Percentiles rank a stretch among this genome's conserved stretches.
Conservation (phyloP, 257 asterid genomes). For the Mentha longifolia region DNA sequence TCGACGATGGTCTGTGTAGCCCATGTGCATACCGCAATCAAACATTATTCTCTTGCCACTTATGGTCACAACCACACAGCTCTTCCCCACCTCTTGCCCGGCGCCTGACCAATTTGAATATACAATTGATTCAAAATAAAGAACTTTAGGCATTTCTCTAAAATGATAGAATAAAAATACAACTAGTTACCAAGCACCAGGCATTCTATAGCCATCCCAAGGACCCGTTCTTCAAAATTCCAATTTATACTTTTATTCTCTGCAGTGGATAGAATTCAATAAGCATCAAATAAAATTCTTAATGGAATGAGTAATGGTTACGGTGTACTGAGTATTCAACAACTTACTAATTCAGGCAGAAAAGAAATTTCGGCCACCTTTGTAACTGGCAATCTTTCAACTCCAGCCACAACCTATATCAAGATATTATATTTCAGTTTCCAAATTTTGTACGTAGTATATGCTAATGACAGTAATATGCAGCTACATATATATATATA, state of each 20-base stretch:
- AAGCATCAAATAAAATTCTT: background rate
- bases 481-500: background rate
- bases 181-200: conserved; percentile 48
- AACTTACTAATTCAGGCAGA: background rate
- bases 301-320: background rate
- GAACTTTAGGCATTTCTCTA: background rate
- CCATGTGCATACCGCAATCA: conserved; percentile 98
- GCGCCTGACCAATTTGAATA: conserved; percentile 59
- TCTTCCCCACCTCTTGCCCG: conserved; percentile 98
- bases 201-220: conserved; percentile 52
- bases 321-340: background rate
- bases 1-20: conserved; percentile 65
- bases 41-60: conserved; percentile 89
- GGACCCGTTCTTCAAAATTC: background rate
- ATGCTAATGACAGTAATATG: background rate
- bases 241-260: background rate
- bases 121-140: conserved; percentile 30
- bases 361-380: background rate
- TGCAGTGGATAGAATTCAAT: background rate
- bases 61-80: conserved; percentile 83
- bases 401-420: background rate
- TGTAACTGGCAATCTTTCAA: background rate
- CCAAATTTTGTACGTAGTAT: no score
- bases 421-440: background rate
- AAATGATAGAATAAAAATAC: background rate